These are phyloP conservation scores for Peltaster fructicola DNA, from an alignment of 2,329 filamentous ascomycete species.

Conservation along the genomic window DNA sequence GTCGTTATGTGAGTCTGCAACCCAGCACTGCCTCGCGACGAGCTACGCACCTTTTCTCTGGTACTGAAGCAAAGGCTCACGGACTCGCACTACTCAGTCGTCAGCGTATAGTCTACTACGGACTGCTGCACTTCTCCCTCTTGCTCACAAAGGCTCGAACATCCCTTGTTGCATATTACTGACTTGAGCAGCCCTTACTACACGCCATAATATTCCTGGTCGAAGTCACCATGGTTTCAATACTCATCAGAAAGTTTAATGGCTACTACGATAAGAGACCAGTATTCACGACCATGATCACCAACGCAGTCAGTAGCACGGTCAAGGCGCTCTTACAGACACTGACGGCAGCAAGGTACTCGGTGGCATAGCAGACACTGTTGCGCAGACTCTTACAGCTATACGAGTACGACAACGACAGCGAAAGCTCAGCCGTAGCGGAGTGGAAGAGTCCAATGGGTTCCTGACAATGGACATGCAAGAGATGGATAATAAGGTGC, in stretches of 20 bases:
- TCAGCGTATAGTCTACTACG: slow-evolving; percentile 2
- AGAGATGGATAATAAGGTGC: slow-evolving; percentile 68
- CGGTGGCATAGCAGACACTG: slow-evolving; percentile 88
- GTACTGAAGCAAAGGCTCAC: slow-evolving; percentile 1
- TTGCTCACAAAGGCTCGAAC: neutral
- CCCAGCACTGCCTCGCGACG: neutral
- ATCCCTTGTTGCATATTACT: neutral
- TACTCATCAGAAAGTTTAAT: slow-evolving; percentile 78
- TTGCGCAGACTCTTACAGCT: slow-evolving; percentile 81
- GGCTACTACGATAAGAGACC: slow-evolving; percentile 83
- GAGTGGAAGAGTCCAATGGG: slow-evolving; percentile 33
- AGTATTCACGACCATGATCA: slow-evolving; percentile 98
- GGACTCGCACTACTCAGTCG: neutral
- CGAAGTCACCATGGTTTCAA: slow-evolving; percentile 71
- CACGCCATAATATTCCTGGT: slow-evolving; percentile 72
- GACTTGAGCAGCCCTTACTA: slow-evolving; percentile 54
- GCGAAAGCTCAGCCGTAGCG: slow-evolving; percentile 6
- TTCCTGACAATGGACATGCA: slow-evolving; percentile 72
- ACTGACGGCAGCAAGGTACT: slow-evolving; percentile 40
- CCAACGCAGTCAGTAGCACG: slow-evolving; percentile 55
- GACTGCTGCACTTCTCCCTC: slow-evolving; percentile 1
- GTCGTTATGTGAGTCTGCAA: slow-evolving; percentile 38
- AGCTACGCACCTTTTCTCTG: neutral
- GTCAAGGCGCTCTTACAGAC: slow-evolving; percentile 3
- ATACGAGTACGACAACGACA: slow-evolving; percentile 42